phyloP scores from a whole-genome alignment of 2,329 filamentous ascomycete genomes.

The Helotiales sp. region DNA sequence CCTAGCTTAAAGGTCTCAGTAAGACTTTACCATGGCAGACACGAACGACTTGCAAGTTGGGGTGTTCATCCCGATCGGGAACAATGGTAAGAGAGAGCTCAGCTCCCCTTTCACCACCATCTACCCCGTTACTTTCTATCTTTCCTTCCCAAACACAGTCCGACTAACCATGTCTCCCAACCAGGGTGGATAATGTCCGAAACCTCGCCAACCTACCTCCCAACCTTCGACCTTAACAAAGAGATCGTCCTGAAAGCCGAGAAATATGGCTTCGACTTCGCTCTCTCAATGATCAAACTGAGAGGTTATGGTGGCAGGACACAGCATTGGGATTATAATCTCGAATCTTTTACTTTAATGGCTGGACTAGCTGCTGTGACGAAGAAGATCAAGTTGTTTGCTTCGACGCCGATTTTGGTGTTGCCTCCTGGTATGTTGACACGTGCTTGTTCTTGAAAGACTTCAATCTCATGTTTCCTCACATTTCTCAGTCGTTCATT shows the following conservation, averaged over 20 bases:
- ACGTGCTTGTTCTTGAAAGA: too few species aligned
- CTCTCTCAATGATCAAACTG: slow-evolving; percentile 36
- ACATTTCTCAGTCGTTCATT: too few species aligned
- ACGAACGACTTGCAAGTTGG: slow-evolving; percentile 19
- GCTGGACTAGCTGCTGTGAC: slow-evolving; percentile 35
- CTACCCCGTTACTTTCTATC: too few species aligned
- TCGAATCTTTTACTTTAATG: slow-evolving; percentile 37
- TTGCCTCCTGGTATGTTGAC: slow-evolving; percentile 33
- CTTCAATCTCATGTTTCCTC: too few species aligned
- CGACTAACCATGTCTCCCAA: too few species aligned
- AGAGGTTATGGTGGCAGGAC: slow-evolving; percentile 35
- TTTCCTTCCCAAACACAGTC: too few species aligned
- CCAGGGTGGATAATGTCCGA: slow-evolving; percentile 36
- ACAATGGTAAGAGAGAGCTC: too few species aligned
- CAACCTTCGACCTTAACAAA: slow-evolving; percentile 35
- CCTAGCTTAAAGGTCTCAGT: too few species aligned
- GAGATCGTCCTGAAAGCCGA: slow-evolving; percentile 33
- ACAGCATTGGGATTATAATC: slow-evolving; percentile 37
- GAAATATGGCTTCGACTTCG: slow-evolving; percentile 33
- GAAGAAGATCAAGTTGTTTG: slow-evolving; percentile 35
- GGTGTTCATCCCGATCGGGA: slow-evolving; percentile 29
- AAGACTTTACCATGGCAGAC: too few species aligned
- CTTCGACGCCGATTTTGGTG: slow-evolving; percentile 33
- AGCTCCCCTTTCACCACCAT: too few species aligned
- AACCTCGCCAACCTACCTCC: slow-evolving; percentile 35